phyloP scores from a whole-genome alignment of 2,329 filamentous ascomycete genomes.

The Colletotrichum godetiae region DNA sequence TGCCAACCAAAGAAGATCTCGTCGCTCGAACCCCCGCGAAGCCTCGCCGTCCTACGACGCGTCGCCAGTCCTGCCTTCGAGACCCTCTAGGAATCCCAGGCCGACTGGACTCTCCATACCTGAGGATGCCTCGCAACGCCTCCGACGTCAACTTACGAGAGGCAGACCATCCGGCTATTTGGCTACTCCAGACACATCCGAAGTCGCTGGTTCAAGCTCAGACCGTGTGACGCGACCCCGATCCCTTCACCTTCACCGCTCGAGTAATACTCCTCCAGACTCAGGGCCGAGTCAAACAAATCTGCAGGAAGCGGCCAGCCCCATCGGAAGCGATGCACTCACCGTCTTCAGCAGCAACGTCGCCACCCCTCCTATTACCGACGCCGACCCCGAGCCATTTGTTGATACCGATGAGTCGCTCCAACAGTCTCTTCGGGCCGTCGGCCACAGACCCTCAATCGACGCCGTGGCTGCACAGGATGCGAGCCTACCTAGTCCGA shows the following conservation, averaged over 20 bases:
- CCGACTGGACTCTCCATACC: slow-evolving; percentile 38
- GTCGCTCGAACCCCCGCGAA: slow-evolving; percentile 45
- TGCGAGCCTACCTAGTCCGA: slow-evolving; percentile 93
- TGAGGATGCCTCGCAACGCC: slow-evolving; percentile 49
- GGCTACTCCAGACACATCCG: slow-evolving; percentile 70
- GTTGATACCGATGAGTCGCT: slow-evolving; percentile 62
- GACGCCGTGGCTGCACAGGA: slow-evolving; percentile 83
- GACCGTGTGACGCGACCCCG: slow-evolving; percentile 54
- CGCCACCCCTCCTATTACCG: slow-evolving; percentile 81
- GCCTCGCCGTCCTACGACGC: slow-evolving; percentile 47
- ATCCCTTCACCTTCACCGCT: slow-evolving; percentile 53
- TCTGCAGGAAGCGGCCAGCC: slow-evolving; percentile 52
- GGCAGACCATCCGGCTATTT: slow-evolving; percentile 50
- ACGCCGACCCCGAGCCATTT: slow-evolving; percentile 75
- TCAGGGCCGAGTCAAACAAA: slow-evolving; percentile 52
- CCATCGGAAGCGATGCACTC: slow-evolving; percentile 64
- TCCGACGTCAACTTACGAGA: slow-evolving; percentile 50
- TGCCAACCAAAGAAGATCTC: slow-evolving; percentile 44
- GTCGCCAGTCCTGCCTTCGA: slow-evolving; percentile 42
- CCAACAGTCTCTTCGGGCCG: slow-evolving; percentile 57
- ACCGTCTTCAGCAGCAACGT: slow-evolving; percentile 73
- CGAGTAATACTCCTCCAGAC: slow-evolving; percentile 58
- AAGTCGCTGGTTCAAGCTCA: slow-evolving; percentile 45
- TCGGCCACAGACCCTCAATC: slow-evolving; percentile 64
- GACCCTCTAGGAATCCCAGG: slow-evolving; percentile 20